Evolutionary conservation across 176 grass and related monocot species (phyloP), one percentile per base, ranked within the genome.

Genomic region (Rhynchospora breviuscula): DNA sequence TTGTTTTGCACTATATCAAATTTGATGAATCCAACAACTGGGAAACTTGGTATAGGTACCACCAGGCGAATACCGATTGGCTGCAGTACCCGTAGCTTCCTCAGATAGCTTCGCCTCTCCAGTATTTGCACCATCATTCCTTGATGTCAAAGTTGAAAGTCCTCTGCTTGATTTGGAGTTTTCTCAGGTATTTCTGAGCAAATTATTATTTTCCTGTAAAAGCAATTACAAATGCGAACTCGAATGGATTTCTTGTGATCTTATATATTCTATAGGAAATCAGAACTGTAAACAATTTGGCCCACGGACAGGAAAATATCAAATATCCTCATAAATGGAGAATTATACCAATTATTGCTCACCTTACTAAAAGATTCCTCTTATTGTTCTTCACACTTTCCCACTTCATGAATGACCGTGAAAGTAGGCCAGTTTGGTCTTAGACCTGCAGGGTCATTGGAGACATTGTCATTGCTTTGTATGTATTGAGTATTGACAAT

Each of bases 131-230:
- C 96, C 93, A 79, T 84, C 85, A 83, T 90, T 61, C 84, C 61
- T 98, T 62, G 87, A 88, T 91, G 65, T 95, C 7, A 93, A 93
- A 22, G 86, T 98, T 57, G 87, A 98, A 17, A 77, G 88, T 25
- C 96, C 96, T 84, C 70, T 98, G 68, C 89, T 95, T 84, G 69
- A 89, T 91, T 72, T 98, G 67, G 89, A 89, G 80, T 98, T 98
- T 82, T 91, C 90, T 80, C 93, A 98, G 96, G 96, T 98, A 92
- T 9, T 57, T 56, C 80, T 63, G 73, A 62, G 40, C 56, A 49
- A 72, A 61, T 65, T 53, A 22, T 83, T 70, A 68, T 84, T 56
- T 31, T 63, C 49, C 76, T 71, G 33, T 83, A 7, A 67, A 43
- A 45, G 33, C 66, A 69, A 43, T 43, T 26, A 69, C 33, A 69